Evolutionary conservation across 169 alveolate genomes (phyloP), one percentile per base, ranked within the genome.

Genomic region (Plasmodium gaboni): DNA sequence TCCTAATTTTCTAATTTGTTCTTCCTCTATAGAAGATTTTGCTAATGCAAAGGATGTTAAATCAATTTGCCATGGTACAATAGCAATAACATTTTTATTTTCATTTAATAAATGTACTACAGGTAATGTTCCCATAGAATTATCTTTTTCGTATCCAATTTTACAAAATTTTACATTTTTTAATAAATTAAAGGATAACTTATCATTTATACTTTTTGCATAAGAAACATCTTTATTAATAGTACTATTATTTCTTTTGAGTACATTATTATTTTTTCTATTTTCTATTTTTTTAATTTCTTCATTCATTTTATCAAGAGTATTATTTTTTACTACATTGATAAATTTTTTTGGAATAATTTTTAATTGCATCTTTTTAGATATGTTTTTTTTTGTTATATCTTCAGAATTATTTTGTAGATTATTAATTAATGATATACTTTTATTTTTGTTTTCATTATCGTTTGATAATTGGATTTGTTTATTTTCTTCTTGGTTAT

Each of bases 1-100:
- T 50, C 88, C 94, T 60, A 76, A 50, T 73, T 83, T 65, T 42
- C 69, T 69, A 38, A 83, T 61, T 46, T 73, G 65, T 42, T 57
- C 93, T 74, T 76, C 90, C 69, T 83, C 92, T 61, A 50, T 63
- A 71, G 74, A 88, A 26, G 88, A 94, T 87, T 68, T 94, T 92
- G 69, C 90, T 60, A 80, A 57, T 10, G 90, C 53, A 9, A 80
- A 80, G 7, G 90, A 80, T 10, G 90, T 68, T 68, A 80, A 44
- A 60, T 80, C 90, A 53, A 80, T 53, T 17, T 80, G 90, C 90
- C 90, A 80, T 32, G 90, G 90, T 4, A 80, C 90, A 24, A 68
- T 80, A 19, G 90, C 90, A 51, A 80, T 13, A 0, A 80, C 42
- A 1, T 5, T 38, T 67, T 80, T 80, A 55, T 80, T 63, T 32